Conservation (phyloP, 116 monocot species). For the Thalassia testudinum region DNA sequence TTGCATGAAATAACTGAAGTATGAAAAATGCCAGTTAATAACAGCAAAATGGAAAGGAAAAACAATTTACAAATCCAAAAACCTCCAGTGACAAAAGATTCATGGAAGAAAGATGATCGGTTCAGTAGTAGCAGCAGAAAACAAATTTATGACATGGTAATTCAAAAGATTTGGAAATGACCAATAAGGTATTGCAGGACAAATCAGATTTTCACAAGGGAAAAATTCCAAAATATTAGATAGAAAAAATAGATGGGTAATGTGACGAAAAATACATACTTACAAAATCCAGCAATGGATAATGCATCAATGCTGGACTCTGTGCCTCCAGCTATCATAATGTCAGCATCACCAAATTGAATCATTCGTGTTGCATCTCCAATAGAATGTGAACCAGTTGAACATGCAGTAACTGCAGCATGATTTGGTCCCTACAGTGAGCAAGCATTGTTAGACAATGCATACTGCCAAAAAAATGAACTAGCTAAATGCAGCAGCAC, state of each 20-base stretch:
- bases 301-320: conserved; percentile 91
- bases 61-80: too few relatives aligned
- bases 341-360: conserved; percentile 98
- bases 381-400: conserved; percentile 97
- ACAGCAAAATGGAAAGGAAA: too few relatives aligned
- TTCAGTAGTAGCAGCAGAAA: background rate
- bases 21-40: too few relatives aligned
- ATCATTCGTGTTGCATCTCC: conserved; percentile 96
- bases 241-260: too few relatives aligned
- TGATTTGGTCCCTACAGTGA: conserved; percentile 82
- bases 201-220: too few relatives aligned
- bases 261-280: conserved; percentile 14
- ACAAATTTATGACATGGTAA: background rate
- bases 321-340: conserved; percentile 95
- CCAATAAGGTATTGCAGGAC: too few relatives aligned
- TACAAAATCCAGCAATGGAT: conserved; percentile 91
- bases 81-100: too few relatives aligned
- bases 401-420: conserved; percentile 96
- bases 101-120: too few relatives aligned
- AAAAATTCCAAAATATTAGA: too few relatives aligned
- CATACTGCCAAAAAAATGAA: background rate
- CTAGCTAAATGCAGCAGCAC: background rate
- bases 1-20: too few relatives aligned
- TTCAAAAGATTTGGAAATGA: too few relatives aligned
- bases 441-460: background rate